Base-by-base conservation (phyloP, 2,329 filamentous ascomycete species). In the Cordyceps militaris region DNA sequence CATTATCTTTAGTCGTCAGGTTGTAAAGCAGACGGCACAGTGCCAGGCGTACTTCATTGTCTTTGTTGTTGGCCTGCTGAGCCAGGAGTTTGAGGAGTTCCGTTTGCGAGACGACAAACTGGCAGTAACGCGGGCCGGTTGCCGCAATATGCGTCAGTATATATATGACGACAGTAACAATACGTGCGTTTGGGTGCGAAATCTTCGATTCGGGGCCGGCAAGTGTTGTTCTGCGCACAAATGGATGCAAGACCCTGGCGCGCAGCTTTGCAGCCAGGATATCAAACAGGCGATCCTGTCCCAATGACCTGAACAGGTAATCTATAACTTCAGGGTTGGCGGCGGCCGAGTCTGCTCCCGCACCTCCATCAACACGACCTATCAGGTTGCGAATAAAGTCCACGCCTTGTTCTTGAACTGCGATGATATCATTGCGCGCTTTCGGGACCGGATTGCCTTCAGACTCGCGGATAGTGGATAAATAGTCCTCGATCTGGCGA, bases 371-470 rank as follows among this genome's bases (percentile, higher is more conserved):
- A 8, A 73, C 69, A 51, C 86, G 83, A 58, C 87, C 88, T 63
- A 97, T 89, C 32, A 97, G 77, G 70, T 99, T 99, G 56, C 93
- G 83, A 61, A 99, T 84, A 64, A 97, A 87, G 65, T 95, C 88
- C 19, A 97, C 81, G 0, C 87, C 89, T 71, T 97, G 92, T 68
- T 96, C 91, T 72, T 97, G 93, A 28, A 97, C 88, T 2, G 86
- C 86, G 38, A 92, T 78, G 63, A 95, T 89, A 63, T 96, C 88
- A 63, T 85, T 85, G 54, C 87, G 82, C 19, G 86, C 84, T 66
- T 86, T 86, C 30, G 85, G 80, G 24, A 79, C 77, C 23, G 85
- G 82, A 61, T 88, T 87, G 47, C 86, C 74, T 66, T 94, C 89
- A 14, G 81, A 77, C 53, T 89, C 86, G 59, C 85, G 80, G 13